Evolutionary conservation across 2,329 filamentous ascomycete species (phyloP), one percentile per base, ranked within the genome.

Genomic region (Microthyrium microscopicum): DNA sequence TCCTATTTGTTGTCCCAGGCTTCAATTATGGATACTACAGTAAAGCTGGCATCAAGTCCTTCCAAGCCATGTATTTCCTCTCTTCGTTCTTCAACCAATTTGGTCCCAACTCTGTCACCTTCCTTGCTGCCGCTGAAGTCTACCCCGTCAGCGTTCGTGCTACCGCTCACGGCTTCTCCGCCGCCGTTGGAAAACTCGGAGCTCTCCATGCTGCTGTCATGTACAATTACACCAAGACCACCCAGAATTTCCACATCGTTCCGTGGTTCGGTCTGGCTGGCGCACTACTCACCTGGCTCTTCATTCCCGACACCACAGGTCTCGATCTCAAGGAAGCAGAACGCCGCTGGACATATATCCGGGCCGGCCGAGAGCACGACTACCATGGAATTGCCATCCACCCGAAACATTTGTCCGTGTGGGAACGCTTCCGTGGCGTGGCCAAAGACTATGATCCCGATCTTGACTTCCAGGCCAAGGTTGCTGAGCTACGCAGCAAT

Each of bases 41-140:
- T 31, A 60, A 66, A 1, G 62, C 64, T 5, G 72, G 82, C 46
- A 77, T 94, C 53, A 74, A 82, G 49, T 64, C 68, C n/a, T 95
- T 95, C 75, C 85, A 94, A 63, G 74, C 85, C 51, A 93, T 95
- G 83, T 94, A 94, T 68, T 94, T 93, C 62, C 56, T 95, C 45
- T 92, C 83, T 5, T 92, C 82, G 17, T 95, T 95, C 66, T 95
- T 95, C 75, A 94, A 94, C 68, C 87, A 95, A 55, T 95, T 95
- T 50, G 87, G 87, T 9, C 87, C 87, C 57, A 95, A 95, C 68
- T 77, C 74, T 29, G 84, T 94, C 48, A 93, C 85, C 41, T 95
- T 95, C 78, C 71, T 95, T 44, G 81, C 92, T 22, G 87, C 87
- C 27, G 87, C 83, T 27, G 87, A 95, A 55, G 83, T 93, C n/a